These are phyloP conservation scores for Pugionium cornutum DNA, from an alignment of 345 rosid genomes.

Conservation along the genomic window DNA sequence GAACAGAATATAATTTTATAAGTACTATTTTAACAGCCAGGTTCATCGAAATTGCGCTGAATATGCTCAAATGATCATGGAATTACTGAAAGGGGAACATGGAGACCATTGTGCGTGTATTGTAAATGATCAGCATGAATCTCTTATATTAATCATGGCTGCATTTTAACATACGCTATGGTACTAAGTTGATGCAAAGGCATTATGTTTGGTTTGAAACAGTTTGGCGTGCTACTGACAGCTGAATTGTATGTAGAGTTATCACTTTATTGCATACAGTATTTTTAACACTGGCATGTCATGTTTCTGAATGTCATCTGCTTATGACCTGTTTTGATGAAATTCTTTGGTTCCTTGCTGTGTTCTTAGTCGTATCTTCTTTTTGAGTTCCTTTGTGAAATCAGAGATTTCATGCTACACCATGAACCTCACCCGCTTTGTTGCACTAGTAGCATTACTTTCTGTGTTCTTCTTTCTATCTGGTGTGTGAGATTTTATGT, in stretches of 20 bases:
- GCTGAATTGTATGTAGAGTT: conserved; percentile 8
- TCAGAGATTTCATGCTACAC: conserved; percentile 13
- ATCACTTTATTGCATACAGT: background rate
- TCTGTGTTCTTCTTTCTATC: background rate
- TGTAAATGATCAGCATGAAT: conserved; percentile 21
- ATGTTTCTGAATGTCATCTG: conserved; percentile 6
- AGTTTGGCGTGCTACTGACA: conserved; percentile 19
- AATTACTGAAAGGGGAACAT: conserved; percentile 17
- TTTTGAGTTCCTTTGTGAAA: conserved; percentile 2
- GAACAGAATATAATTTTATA: background rate
- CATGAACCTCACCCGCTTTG: conserved; percentile 15
- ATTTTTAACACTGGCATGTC: background rate
- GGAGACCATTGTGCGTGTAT: conserved; percentile 26
- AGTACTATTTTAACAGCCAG: background rate
- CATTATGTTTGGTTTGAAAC: conserved; percentile 24
- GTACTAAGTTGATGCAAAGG: conserved; percentile 16
- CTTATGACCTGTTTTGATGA: conserved; percentile 14
- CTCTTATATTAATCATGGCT: conserved; percentile 8
- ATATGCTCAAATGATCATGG: conserved; percentile 15
- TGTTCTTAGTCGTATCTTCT: background rate
- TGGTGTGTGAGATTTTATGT: background rate
- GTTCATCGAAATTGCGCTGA: background rate
- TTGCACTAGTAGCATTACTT: background rate
- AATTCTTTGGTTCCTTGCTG: conserved; percentile 4
- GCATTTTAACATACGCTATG: background rate